phyloP scores from a whole-genome alignment of 2,329 filamentous ascomycete species.

The Domatiomyces globalis region DNA sequence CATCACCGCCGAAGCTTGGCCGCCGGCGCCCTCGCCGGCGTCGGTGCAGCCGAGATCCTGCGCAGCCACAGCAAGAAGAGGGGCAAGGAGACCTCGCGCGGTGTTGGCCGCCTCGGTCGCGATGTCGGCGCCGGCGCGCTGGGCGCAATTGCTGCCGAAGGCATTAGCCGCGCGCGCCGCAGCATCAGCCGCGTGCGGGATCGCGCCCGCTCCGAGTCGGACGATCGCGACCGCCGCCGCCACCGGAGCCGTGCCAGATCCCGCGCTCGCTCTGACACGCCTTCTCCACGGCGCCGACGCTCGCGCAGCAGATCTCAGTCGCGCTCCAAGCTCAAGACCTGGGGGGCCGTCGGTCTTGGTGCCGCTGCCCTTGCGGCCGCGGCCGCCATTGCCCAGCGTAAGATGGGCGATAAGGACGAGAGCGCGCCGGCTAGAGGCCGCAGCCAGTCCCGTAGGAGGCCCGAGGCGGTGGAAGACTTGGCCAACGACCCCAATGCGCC shows the following conservation, averaged over 20 bases:
- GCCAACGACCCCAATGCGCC: constrained; percentile 15
- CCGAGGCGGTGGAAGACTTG: constrained; percentile 5
- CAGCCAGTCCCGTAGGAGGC: constrained; percentile 18
- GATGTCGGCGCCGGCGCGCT: constrained; percentile 47
- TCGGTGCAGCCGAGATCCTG: constrained; percentile 46
- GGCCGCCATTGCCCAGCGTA: constrained; percentile 43
- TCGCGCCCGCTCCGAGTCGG: constrained; percentile 25
- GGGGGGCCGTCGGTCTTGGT: constrained; percentile 39
- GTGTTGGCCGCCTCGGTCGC: constrained; percentile 34
- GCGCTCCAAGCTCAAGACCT: constrained; percentile 36
- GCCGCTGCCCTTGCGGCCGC: constrained; percentile 47
- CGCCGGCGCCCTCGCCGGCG: constrained; percentile 47
- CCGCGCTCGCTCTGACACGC: constrained; percentile 15
- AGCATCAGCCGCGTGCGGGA: constrained; percentile 29
- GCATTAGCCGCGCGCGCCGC: constrained; percentile 36
- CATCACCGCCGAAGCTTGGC: constrained; percentile 41
- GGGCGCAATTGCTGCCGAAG: constrained; percentile 48
- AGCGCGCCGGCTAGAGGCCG: constrained; percentile 30
- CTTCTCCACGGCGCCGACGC: constrained; percentile 15
- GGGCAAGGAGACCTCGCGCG: constrained; percentile 40
- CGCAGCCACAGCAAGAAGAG: constrained; percentile 44
- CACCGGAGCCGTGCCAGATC: constrained; percentile 22
- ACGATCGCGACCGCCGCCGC: constrained; percentile 25
- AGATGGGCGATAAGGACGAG: constrained; percentile 35
- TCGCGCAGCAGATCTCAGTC: constrained; percentile 23